These are phyloP conservation scores for Diaporthe velutina DNA, from an alignment of 2,329 filamentous ascomycete species.

Conservation along the genomic window DNA sequence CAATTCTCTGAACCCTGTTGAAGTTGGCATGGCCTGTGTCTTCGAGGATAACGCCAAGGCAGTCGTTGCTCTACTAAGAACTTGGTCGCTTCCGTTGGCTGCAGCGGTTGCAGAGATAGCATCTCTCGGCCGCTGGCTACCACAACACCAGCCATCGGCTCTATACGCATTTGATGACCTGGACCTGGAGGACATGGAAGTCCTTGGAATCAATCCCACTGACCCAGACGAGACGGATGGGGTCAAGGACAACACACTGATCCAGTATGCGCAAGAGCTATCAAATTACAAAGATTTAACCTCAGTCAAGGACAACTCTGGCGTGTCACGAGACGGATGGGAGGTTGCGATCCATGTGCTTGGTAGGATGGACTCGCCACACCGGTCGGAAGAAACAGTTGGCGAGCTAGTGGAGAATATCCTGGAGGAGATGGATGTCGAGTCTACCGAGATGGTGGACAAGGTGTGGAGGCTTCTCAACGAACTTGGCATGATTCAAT, in stretches of 20 bases:
- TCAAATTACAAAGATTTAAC: slow-evolving; percentile 67
- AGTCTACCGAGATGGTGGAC: slow-evolving; percentile 80
- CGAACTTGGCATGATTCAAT: slow-evolving; percentile 81
- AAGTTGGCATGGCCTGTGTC: slow-evolving; percentile 84
- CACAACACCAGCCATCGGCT: slow-evolving; percentile 66
- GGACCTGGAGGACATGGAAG: slow-evolving; percentile 86
- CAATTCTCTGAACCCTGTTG: slow-evolving; percentile 80
- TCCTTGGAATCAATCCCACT: slow-evolving; percentile 76
- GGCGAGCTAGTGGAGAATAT: slow-evolving; percentile 77
- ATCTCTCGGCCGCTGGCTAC: slow-evolving; percentile 86
- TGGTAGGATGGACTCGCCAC: slow-evolving; percentile 81
- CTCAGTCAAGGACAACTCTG: slow-evolving; percentile 47
- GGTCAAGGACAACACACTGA: slow-evolving; percentile 83
- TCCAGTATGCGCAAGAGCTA: slow-evolving; percentile 79
- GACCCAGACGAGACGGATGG: slow-evolving; percentile 72
- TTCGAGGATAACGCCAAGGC: slow-evolving; percentile 87
- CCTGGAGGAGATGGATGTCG: slow-evolving; percentile 72
- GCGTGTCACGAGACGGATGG: slow-evolving; percentile 78
- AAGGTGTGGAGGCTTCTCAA: slow-evolving; percentile 84
- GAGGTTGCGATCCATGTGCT: slow-evolving; percentile 88
- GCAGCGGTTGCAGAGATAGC: slow-evolving; percentile 86
- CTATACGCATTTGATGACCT: slow-evolving; percentile 74
- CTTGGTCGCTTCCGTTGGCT: slow-evolving; percentile 85
- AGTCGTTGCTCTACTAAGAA: slow-evolving; percentile 78
- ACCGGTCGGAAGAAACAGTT: slow-evolving; percentile 80